phyloP scores from a whole-genome alignment of 2,329 filamentous ascomycete species.

The Cordyceps militaris region DNA sequence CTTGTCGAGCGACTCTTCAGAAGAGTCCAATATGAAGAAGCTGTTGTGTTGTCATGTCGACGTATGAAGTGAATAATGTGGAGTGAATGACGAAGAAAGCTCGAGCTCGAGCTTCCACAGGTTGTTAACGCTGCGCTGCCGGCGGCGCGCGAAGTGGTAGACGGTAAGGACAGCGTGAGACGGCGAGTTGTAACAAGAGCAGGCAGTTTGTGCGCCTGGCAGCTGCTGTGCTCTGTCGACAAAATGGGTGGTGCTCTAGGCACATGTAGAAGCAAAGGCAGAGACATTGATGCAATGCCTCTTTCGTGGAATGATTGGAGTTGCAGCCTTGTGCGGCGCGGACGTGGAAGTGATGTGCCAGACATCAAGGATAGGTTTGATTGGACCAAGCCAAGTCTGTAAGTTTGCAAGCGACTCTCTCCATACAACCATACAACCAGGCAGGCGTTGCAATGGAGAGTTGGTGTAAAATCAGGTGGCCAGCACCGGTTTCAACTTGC shows the following conservation, averaged over 20 bases:
- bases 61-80: background rate
- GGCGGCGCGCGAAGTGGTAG: too few relatives aligned
- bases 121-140: too few relatives aligned
- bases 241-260: background rate
- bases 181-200: background rate
- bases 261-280: background rate
- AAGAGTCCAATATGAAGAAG: background rate
- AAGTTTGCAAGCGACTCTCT: background rate
- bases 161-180: background rate
- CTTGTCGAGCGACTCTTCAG: background rate
- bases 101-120: too few relatives aligned
- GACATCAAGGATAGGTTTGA: background rate
- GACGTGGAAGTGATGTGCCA: background rate
- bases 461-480: background rate
- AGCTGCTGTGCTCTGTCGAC: background rate
- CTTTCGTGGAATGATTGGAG: background rate
- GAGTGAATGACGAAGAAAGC: too few relatives aligned
- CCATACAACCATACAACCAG: background rate
- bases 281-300: background rate
- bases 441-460: background rate
- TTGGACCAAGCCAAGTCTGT: background rate
- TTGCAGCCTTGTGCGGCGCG: background rate
- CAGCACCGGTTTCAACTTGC: background rate
- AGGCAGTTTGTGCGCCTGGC: background rate
- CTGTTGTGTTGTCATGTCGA: background rate